Conservation (phyloP, 78 protist genomes). For the Dictyostelium citrinum region DNA sequence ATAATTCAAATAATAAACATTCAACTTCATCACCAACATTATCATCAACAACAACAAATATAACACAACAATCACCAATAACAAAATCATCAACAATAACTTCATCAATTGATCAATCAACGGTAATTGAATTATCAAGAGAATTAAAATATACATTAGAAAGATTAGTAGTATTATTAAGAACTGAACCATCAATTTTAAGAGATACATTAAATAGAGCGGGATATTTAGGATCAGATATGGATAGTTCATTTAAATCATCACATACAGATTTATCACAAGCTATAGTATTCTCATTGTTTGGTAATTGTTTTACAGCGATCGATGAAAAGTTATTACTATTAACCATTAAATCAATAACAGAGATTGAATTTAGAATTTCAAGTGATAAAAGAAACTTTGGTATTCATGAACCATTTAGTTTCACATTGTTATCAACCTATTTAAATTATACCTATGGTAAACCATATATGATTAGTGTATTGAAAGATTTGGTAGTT, state of each 20-base stretch:
- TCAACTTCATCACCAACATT: background rate
- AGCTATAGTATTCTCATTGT: conserved; percentile 61
- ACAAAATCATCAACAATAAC: background rate
- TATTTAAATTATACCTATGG: conserved; percentile 64
- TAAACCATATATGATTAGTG: conserved; percentile 51
- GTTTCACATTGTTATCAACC: conserved; percentile 37
- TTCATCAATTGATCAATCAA: background rate
- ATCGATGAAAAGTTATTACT: conserved; percentile 38
- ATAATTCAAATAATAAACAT: background rate
- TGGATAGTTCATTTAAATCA: conserved; percentile 15
- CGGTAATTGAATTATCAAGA: conserved; percentile 42
- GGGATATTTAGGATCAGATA: conserved; percentile 40
- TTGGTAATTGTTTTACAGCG: conserved; percentile 69
- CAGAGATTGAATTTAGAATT: conserved; percentile 33
- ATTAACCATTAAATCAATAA: background rate
- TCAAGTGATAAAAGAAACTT: conserved; percentile 8
- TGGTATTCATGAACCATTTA: conserved; percentile 65
- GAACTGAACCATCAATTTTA: conserved; percentile 57
- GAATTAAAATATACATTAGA: conserved; percentile 41
- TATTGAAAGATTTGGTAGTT: conserved; percentile 46
- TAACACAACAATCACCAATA: background rate
- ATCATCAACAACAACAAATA: background rate
- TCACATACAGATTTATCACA: conserved; percentile 49
- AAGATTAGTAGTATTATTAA: conserved; percentile 24
- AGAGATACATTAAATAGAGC: conserved; percentile 44